Base-by-base conservation (phyloP, 345 rosid species). In the Capsella bursapastoris region DNA sequence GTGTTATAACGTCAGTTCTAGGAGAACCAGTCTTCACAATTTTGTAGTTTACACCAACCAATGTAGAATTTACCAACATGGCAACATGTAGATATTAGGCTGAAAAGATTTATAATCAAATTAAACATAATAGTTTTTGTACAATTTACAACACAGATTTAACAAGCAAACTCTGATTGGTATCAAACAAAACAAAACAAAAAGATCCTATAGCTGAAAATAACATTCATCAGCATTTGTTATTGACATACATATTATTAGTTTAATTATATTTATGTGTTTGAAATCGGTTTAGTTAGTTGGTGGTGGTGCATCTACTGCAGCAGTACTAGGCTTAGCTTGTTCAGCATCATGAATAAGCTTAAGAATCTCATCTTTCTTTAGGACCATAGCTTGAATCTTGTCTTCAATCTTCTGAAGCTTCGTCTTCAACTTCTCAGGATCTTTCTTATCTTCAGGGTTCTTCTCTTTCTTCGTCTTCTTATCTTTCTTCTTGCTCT, bases 371-470 rank as follows among this genome's bases (percentile, higher is more conserved):
- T 88, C 91, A 37, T 84, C 85, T 76, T 83, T 85, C 85, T 92
- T 90, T 1, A 32, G 2, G 4, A 47, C 71, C 55, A 92, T 80
- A 7, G 69, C 89, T 68, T 87, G 82, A 47, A 90, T 90, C 79
- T 92, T 86, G 72, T 84, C 73, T 7, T 92, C 91, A 15, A 92
- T 53, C 82, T 87, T 88, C 68, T 80, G 73, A 8, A 90, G 88
- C 64, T 88, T 88, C 27, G 80, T 84, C 74, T 70, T 88, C 38
- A 92, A 78, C 59, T 90, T 90, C 29, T 74, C 77, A 8, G 94
- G 90, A 66, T 85, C 89, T 15, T 80, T 86, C 63, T 88, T 88
- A 58, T 88, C 93, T 83, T 87, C 93, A 49, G 92, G 88, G 72
- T 87, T 82, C 81, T 81, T 83, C 51, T 83, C 82, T 82, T 83